phyloP scores from a whole-genome alignment of 1,139 yeast species.

The Geotrichum bryndzae region DNA sequence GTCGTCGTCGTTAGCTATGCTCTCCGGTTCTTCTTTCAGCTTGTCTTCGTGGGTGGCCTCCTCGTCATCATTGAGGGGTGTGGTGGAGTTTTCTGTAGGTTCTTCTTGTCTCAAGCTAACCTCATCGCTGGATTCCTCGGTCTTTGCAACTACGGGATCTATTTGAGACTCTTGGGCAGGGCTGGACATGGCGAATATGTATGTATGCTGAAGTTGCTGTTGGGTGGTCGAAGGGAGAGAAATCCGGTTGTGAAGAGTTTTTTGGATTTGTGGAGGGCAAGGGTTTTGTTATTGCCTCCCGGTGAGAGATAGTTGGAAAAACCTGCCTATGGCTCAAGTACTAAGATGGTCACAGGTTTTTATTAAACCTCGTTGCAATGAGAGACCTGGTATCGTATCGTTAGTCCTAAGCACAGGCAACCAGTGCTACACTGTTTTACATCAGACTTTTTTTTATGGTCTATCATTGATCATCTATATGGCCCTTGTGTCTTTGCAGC shows the following conservation, averaged over 20 bases:
- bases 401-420: no score
- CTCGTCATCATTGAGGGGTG: not conserved
- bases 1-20: not conserved
- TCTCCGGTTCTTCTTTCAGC: not conserved
- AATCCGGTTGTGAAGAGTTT: not conserved
- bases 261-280: not conserved
- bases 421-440: no score
- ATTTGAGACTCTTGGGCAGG: not conserved
- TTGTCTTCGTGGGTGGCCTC: not conserved
- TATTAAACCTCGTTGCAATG: no score
- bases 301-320: not conserved
- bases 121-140: not conserved
- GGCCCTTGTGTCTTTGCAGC: no score
- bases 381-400: no score
- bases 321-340: no score
- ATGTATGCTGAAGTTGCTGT: not conserved
- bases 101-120: not conserved
- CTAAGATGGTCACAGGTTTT: no score
- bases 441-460: no score
- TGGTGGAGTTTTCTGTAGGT: not conserved
- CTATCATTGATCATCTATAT: no score
- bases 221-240: not conserved
- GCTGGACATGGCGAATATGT: not conserved
- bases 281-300: not conserved
- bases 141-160: not conserved